Evolutionary conservation across 768 basidiomycete genomes (phyloP), one percentile per base, ranked within the genome.

Genomic region (Naganishia vaughanmartiniae): DNA sequence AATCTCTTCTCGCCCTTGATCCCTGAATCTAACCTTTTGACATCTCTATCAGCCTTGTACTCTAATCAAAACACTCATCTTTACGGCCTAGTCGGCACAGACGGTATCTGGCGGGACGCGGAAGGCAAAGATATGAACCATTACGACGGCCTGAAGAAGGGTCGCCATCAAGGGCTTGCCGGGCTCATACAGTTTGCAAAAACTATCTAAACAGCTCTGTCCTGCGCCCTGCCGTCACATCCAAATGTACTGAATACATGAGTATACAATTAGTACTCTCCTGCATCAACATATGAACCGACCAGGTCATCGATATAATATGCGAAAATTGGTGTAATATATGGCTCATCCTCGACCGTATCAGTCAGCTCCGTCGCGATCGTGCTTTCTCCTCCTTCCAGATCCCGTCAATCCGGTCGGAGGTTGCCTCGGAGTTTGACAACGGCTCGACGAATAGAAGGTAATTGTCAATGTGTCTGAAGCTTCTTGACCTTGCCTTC

Each of bases 81-180:
- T 17, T 87, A 87, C 70, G 86, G 86, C 6, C 70, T 76, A 24
- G 82, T 85, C 53, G 82, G 83, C 53, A 81, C 83, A 46, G 87
- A 88, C 54, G 88, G 87, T 0, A 80, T 86, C 65, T 89, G 88
- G 85, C 81, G 86, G 26, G 86, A 88, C 73, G 73, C 75, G 69
- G 78, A 86, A 30, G 84, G 86, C 63, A 75, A 82, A 55, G 80
- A 79, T 39, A 70, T 83, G 53, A 76, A 79, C 54, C 75, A 79
- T 70, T 79, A 77, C 55, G 80, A 79, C 4, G 77, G 77, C 10
- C n/a, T 54, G 53, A 76, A 70, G 4, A 73, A 71, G 31, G 78
- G 78, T 19, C 67, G 70, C 42, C 77, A 78, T 60, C 75, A 76
- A 65, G 80, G 80, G 55, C 66, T 81, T 24, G 75, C 76, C 12